phyloP scores from a whole-genome alignment of 2,329 filamentous ascomycete species.

The Fusarium xyrophilum region DNA sequence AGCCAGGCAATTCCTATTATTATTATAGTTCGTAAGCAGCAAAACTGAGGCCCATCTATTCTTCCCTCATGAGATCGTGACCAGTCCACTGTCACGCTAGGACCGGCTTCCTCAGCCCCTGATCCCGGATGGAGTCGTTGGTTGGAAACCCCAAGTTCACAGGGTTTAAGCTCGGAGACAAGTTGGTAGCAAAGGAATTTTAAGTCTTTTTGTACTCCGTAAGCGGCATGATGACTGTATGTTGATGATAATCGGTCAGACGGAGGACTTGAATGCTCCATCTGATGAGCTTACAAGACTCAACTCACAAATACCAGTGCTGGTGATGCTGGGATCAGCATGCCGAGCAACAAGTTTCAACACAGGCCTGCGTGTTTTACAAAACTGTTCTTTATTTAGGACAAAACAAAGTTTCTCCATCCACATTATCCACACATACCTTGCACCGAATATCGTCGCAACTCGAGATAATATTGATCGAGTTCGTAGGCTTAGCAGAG shows the following conservation, averaged over 20 bases:
- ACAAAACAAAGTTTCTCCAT: conserved; percentile 23
- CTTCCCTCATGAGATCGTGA: conserved; percentile 1
- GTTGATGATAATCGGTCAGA: background rate
- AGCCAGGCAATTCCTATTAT: background rate
- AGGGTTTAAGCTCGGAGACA: background rate
- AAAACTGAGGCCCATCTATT: conserved; percentile 6
- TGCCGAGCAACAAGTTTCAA: background rate
- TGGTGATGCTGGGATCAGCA: background rate
- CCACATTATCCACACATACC: conserved; percentile 3
- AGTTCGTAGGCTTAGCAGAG: conserved; percentile 9
- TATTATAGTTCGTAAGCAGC: background rate
- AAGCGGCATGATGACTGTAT: background rate
- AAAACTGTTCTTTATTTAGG: conserved; percentile 9
- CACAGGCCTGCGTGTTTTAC: background rate
- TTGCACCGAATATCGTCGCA: conserved; percentile 9
- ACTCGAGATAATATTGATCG: conserved; percentile 8
- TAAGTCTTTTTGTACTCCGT: background rate
- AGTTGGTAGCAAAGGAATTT: background rate
- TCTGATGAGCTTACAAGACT: background rate
- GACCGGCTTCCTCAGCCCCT: conserved; percentile 21
- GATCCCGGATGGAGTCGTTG: conserved; percentile 15
- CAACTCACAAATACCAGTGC: background rate
- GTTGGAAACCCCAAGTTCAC: conserved; percentile 11
- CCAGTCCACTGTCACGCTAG: conserved; percentile 3
- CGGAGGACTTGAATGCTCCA: background rate